Conservation (phyloP, 257 asterid species). For the Ligustrum vulgare region DNA sequence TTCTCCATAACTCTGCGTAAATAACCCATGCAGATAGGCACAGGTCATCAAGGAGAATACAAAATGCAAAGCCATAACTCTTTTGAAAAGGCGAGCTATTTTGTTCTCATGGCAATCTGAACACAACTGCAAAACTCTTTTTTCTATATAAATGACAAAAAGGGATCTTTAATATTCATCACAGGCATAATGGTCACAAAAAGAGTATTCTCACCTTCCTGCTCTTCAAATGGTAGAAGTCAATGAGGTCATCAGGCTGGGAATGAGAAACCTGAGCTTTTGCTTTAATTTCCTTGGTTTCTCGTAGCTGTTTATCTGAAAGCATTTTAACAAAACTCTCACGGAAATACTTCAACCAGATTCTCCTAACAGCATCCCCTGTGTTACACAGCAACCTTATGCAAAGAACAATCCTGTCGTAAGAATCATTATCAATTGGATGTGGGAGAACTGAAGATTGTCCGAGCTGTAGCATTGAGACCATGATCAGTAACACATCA, state of each 20-base stretch:
- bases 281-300: slow-evolving; percentile 84
- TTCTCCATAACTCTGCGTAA: not conserved
- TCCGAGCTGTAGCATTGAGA: slow-evolving; percentile 86
- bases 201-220: slow-evolving; percentile 56
- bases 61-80: not conserved
- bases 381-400: slow-evolving; percentile 70
- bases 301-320: slow-evolving; percentile 86
- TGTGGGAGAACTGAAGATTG: slow-evolving; percentile 87
- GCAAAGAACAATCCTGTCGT: slow-evolving; percentile 77
- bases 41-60: not conserved
- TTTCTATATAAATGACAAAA: not conserved
- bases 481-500: slow-evolving; percentile 66
- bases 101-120: slow-evolving; percentile 13
- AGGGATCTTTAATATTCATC: slow-evolving; percentile 7
- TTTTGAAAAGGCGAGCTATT: not conserved
- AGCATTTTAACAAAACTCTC: slow-evolving; percentile 94
- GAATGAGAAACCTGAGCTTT: slow-evolving; percentile 75
- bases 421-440: slow-evolving; percentile 90
- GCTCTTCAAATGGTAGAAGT: slow-evolving; percentile 93
- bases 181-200: slow-evolving; percentile 22
- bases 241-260: slow-evolving; percentile 94
- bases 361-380: slow-evolving; percentile 68
- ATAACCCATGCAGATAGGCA: not conserved
- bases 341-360: slow-evolving; percentile 85
- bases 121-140: not conserved